A percentile compares a stretch with the other conserved stretches of the same genome.
Conservation (phyloP, 2,329 filamentous ascomycete genomes). For the Tolypocladium paradoxum region DNA sequence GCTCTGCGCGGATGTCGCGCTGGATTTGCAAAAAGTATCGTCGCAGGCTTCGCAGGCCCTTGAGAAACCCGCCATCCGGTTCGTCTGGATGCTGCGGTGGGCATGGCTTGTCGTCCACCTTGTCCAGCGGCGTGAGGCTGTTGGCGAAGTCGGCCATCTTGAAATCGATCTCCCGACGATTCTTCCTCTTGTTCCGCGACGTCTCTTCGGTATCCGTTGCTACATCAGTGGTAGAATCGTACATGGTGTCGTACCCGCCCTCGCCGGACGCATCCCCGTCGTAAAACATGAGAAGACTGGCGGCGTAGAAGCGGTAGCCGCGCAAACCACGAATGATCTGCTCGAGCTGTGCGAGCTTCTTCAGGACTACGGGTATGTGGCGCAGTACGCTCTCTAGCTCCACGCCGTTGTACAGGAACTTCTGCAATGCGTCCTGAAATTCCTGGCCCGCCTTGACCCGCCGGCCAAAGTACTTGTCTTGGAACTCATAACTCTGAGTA, state of each 20-base stretch:
- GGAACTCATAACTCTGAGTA: slow-evolving; percentile 78
- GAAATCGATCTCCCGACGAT: slow-evolving; percentile 63
- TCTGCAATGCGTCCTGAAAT: slow-evolving; percentile 78
- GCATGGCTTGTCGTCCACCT: slow-evolving; percentile 51
- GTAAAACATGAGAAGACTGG: slow-evolving; percentile 89
- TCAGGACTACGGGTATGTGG: slow-evolving; percentile 79
- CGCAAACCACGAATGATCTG: slow-evolving; percentile 68
- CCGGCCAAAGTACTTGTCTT: slow-evolving; percentile 95
- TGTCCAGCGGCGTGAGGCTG: slow-evolving; percentile 81
- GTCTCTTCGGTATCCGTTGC: slow-evolving; percentile 47
- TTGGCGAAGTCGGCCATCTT: slow-evolving; percentile 99
- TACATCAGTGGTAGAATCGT: slow-evolving; percentile 48
- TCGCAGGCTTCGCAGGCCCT: slow-evolving; percentile 67
- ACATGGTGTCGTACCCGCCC: slow-evolving; percentile 35
- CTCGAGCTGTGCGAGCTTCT: slow-evolving; percentile 75
- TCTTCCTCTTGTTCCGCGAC: slow-evolving; percentile 34
- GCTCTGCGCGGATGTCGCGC: slow-evolving; percentile 54
- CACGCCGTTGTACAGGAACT: slow-evolving; percentile 84
- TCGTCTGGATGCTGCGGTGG: slow-evolving; percentile 72
- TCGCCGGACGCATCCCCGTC: slow-evolving; percentile 62
- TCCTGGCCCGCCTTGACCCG: slow-evolving; percentile 77
- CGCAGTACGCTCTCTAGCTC: slow-evolving; percentile 69
- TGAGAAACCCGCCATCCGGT: slow-evolving; percentile 80
- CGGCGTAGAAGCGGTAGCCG: slow-evolving; percentile 91
- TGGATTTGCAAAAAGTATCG: slow-evolving; percentile 84